These are phyloP conservation scores for Albugo candida DNA, from an alignment of 352 stramenopile species.

Conservation along the genomic window DNA sequence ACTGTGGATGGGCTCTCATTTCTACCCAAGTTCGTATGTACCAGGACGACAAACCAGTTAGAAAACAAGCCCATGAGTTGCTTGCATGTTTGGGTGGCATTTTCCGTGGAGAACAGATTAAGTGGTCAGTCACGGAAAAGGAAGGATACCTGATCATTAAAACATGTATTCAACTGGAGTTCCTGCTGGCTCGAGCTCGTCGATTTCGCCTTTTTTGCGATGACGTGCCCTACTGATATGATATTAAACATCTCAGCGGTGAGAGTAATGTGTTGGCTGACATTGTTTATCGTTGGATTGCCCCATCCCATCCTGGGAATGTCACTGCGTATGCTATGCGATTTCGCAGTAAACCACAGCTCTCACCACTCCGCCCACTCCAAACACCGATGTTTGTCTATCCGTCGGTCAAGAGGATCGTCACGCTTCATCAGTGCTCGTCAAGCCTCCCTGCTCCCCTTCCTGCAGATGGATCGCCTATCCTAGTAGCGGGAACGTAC, in stretches of 20 bases:
- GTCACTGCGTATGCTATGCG: not conserved
- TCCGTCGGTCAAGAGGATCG: not conserved
- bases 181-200: not conserved
- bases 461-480: too few relatives aligned
- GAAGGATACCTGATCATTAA: slow-evolving; percentile 4
- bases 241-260: slow-evolving; percentile 2
- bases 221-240: not conserved
- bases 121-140: slow-evolving; percentile 4
- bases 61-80: slow-evolving; percentile 2
- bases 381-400: not conserved
- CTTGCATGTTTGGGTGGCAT: slow-evolving; percentile 1
- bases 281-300: slow-evolving; percentile 7
- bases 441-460: not conserved
- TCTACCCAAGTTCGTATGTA: slow-evolving; percentile 3
- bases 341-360: not conserved
- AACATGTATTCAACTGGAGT: slow-evolving; percentile 3
- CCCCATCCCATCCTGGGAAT: not conserved
- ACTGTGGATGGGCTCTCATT: slow-evolving; percentile 2
- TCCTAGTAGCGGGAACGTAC: not conserved
- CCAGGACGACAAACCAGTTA: slow-evolving; percentile 1
- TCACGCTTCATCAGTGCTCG: not conserved
- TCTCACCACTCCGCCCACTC: not conserved
- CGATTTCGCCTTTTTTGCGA: not conserved
- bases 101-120: slow-evolving; percentile 1
- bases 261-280: slow-evolving; percentile 5